Conservation (phyloP, 805 yeast genomes). For the Brettanomyces bruxellensis region DNA sequence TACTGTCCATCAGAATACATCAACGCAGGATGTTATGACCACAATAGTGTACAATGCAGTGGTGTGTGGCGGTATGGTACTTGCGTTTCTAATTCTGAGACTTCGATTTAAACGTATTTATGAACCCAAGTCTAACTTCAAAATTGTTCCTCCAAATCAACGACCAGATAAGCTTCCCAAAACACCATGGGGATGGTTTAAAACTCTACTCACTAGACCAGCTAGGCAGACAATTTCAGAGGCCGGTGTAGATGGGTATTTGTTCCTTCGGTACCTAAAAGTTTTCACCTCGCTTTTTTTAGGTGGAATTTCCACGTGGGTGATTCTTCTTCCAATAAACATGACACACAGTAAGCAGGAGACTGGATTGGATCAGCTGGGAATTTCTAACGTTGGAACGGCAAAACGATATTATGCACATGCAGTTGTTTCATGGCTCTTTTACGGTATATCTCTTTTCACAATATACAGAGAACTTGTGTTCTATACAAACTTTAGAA, state of each 20-base stretch:
- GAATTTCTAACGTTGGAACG: slow-evolving; percentile 66
- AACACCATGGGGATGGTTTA: slow-evolving; percentile 66
- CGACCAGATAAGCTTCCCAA: slow-evolving; percentile 66
- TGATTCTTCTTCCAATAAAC: slow-evolving; percentile 76
- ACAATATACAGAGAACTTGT: slow-evolving; percentile 75
- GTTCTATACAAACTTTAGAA: slow-evolving; percentile 67
- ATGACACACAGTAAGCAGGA: slow-evolving; percentile 57
- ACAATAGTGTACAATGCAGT: slow-evolving; percentile 61
- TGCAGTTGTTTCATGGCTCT: slow-evolving; percentile 72
- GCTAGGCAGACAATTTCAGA: slow-evolving; percentile 74
- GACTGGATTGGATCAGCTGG: slow-evolving; percentile 63
- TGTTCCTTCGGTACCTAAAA: slow-evolving; percentile 72
- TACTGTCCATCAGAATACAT: slow-evolving; percentile 26
- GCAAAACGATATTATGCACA: slow-evolving; percentile 73
- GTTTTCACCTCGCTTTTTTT: slow-evolving; percentile 45
- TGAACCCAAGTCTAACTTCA: slow-evolving; percentile 68
- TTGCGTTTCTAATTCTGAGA: slow-evolving; percentile 57
- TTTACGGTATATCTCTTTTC: slow-evolving; percentile 60
- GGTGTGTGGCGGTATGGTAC: slow-evolving; percentile 52
- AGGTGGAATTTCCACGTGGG: slow-evolving; percentile 49
- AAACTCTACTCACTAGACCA: slow-evolving; percentile 52
- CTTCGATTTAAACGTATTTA: slow-evolving; percentile 64
- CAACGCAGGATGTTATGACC: slow-evolving; percentile 69
- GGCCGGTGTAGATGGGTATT: slow-evolving; percentile 91
- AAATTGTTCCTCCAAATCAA: slow-evolving; percentile 47